Conservation (phyloP, 495 filamentous ascomycete species). For the Hypoxylon crocopeplum region DNA sequence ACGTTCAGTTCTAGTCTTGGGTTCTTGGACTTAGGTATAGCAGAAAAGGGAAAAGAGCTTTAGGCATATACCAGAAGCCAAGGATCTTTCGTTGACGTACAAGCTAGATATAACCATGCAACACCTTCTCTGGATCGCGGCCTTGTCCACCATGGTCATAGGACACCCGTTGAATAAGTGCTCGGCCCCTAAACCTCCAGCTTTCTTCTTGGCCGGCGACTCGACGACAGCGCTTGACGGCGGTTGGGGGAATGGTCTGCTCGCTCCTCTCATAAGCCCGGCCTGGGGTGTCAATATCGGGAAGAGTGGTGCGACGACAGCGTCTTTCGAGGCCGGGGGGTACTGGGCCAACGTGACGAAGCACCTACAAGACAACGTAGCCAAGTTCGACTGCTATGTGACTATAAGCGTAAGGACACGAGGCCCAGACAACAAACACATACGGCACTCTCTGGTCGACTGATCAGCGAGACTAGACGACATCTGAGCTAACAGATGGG, state of each 20-base stretch:
- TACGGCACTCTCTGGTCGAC: too few relatives aligned
- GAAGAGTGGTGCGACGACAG: slow-evolving; percentile 60
- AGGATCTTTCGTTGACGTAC: too few relatives aligned
- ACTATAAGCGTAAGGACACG: slow-evolving; percentile 48
- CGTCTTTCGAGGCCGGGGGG: slow-evolving; percentile 53
- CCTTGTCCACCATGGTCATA: slow-evolving; percentile 4
- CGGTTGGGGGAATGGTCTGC: slow-evolving; percentile 61
- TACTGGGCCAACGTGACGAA: slow-evolving; percentile 54
- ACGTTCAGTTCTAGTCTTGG: neutral
- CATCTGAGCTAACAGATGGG: slow-evolving; percentile 1
- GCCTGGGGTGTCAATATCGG: slow-evolving; percentile 57
- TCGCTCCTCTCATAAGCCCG: slow-evolving; percentile 48
- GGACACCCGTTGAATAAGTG: slow-evolving; percentile 5
- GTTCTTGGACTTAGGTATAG: neutral
- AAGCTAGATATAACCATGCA: too few relatives aligned
- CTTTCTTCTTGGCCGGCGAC: slow-evolving; percentile 60
- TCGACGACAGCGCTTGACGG: slow-evolving; percentile 55
- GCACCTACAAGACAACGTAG: slow-evolving; percentile 35
- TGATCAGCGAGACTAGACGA: neutral
- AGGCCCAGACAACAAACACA: neutral
- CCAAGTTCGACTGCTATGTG: slow-evolving; percentile 48
- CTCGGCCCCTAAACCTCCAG: slow-evolving; percentile 37
- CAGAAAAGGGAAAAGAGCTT: neutral
- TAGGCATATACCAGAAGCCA: neutral
- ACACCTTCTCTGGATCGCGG: slow-evolving; percentile 1